These are phyloP conservation scores for Garcia nutans DNA, from an alignment of 345 rosid species.

Conservation along the genomic window DNA sequence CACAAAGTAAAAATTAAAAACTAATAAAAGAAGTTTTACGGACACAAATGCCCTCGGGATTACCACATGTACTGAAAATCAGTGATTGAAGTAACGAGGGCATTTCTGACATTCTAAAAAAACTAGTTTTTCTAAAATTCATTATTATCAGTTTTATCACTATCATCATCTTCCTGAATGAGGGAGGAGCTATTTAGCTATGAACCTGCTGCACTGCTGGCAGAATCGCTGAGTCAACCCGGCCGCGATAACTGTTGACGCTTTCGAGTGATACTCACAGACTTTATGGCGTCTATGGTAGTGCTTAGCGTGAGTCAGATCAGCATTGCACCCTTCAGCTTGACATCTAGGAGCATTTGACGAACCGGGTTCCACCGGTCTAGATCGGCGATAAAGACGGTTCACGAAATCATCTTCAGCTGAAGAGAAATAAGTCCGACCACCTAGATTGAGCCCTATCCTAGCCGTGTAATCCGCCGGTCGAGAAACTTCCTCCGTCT, in stretches of 20 bases:
- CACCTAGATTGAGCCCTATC: constrained; percentile 87
- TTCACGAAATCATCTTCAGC: constrained; percentile 88
- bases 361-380: constrained; percentile 56
- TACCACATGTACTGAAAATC: constrained; percentile 32
- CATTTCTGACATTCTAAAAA: constrained; percentile 27
- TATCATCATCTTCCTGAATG: not conserved
- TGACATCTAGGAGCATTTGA: constrained; percentile 74
- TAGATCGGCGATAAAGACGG: constrained; percentile 76
- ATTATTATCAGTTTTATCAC: not conserved
- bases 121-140: not conserved
- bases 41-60: constrained; percentile 67
- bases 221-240: constrained; percentile 97
- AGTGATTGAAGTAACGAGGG: constrained; percentile 35
- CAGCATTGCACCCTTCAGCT: constrained; percentile 96
- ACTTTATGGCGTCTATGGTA: constrained; percentile 98
- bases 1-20: not conserved
- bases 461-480: constrained; percentile 53
- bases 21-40: constrained; percentile 8
- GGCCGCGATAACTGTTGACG: constrained; percentile 79
- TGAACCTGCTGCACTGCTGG: constrained; percentile 99
- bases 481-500: constrained; percentile 61
- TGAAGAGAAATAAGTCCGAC: constrained; percentile 87
- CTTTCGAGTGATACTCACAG: constrained; percentile 95
- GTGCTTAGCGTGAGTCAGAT: constrained; percentile 88
- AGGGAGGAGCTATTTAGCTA: not conserved